These are phyloP conservation scores for Chlamydomonas incerta DNA, from an alignment of 139 green algal genomes.

Conservation along the genomic window DNA sequence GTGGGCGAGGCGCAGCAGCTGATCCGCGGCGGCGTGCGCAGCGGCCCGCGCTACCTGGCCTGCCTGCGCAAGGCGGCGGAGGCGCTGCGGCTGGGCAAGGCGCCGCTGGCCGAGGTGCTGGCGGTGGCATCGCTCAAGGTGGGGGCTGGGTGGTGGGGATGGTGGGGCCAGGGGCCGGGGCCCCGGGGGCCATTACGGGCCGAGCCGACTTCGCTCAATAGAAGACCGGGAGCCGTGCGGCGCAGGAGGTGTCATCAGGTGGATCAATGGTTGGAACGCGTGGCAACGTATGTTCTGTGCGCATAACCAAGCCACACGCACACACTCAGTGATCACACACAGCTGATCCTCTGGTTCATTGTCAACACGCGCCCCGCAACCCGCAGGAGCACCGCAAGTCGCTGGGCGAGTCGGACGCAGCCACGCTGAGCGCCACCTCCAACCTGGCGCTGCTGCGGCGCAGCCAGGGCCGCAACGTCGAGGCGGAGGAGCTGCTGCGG, in stretches of 20 bases:
- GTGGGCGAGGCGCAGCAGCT: conserved; percentile 44
- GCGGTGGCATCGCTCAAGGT: conserved; percentile 28
- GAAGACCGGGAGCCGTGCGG: too few species aligned
- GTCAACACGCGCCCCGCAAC: background rate
- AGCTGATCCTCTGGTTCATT: too few species aligned
- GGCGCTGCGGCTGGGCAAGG: conserved; percentile 22
- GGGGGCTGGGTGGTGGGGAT: background rate
- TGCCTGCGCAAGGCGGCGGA: conserved; percentile 40
- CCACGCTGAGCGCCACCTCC: background rate
- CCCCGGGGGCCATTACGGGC: too few species aligned
- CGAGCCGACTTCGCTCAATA: too few species aligned
- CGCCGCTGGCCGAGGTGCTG: conserved; percentile 29
- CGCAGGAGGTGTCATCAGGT: too few species aligned
- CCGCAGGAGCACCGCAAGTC: conserved; percentile 18
- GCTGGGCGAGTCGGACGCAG: conserved; percentile 6
- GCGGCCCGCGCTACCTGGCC: conserved; percentile 25
- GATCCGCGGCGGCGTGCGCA: background rate
- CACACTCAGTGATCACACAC: too few species aligned
- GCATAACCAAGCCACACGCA: too few species aligned
- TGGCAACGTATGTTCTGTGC: too few species aligned
- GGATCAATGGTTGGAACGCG: too few species aligned
- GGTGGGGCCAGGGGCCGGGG: background rate
- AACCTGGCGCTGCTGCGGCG: conserved; percentile 40
- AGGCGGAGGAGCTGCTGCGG: conserved; percentile 32
- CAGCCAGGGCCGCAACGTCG: background rate